Conservation (phyloP, 495 filamentous ascomycete species). For the Sphaerosporella brunnea region DNA sequence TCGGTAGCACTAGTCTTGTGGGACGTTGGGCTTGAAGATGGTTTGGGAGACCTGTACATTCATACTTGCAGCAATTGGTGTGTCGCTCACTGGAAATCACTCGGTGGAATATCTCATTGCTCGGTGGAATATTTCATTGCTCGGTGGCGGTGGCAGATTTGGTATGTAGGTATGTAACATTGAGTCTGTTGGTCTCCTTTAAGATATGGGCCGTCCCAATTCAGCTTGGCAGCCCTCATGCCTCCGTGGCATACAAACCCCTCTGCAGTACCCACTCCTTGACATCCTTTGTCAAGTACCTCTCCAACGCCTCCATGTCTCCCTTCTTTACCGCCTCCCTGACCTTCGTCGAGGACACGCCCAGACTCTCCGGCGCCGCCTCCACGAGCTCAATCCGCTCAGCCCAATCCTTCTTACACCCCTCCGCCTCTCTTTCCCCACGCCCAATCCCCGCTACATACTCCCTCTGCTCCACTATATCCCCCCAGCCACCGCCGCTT, state of each 20-base stretch:
- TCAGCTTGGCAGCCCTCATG: no score
- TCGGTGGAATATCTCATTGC: no score
- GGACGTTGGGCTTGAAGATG: no score
- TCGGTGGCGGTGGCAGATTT: no score
- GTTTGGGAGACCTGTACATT: no score
- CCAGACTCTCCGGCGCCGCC: conserved; percentile 33
- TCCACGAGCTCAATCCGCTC: conserved; percentile 49
- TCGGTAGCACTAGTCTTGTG: no score
- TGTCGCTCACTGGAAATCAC: no score
- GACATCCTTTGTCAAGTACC: conserved; percentile 47
- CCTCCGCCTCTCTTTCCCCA: conserved; percentile 28
- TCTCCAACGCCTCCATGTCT: conserved; percentile 38
- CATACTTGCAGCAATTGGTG: no score
- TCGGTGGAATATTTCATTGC: no score
- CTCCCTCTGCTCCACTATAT: conserved; percentile 37
- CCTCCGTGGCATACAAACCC: conserved; percentile 38
- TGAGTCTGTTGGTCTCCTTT: no score
- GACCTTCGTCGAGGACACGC: conserved; percentile 57
- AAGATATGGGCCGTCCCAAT: no score
- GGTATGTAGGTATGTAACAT: no score
- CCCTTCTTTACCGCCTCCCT: conserved; percentile 40
- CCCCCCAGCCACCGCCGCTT: conserved; percentile 52
- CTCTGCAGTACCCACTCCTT: conserved; percentile 39
- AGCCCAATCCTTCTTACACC: conserved; percentile 49
- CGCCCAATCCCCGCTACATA: conserved; percentile 38